These are phyloP conservation scores for Seiridium cupressi DNA, from an alignment of 2,329 filamentous ascomycete species.

Conservation along the genomic window DNA sequence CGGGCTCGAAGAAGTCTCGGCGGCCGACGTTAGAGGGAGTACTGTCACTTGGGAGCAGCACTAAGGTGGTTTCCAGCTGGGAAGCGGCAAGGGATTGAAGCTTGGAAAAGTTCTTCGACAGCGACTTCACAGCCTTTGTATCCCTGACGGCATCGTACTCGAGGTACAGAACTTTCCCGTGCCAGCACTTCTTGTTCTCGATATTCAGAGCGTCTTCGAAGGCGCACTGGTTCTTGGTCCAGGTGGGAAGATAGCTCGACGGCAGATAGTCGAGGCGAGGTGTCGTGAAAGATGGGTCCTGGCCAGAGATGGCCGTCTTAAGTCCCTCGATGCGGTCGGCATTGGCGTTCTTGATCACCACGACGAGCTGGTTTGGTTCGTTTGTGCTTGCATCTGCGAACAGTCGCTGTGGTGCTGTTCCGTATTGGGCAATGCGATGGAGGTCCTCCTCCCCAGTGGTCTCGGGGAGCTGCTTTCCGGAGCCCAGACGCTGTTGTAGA, in stretches of 20 bases:
- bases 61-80: constrained; percentile 54
- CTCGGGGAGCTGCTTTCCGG: constrained; percentile 42
- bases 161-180: constrained; percentile 27
- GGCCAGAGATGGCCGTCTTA: constrained; percentile 37
- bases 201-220: constrained; percentile 19
- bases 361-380: constrained; percentile 53
- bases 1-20: constrained; percentile 36
- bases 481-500: constrained; percentile 54
- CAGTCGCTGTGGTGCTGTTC: constrained; percentile 44
- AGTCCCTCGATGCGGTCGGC: constrained; percentile 38
- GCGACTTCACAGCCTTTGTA: constrained; percentile 37
- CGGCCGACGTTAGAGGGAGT: constrained; percentile 38
- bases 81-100: constrained; percentile 45
- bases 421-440: constrained; percentile 58
- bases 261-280: constrained; percentile 44
- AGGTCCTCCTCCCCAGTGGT: constrained; percentile 45
- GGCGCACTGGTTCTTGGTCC: constrained; percentile 36
- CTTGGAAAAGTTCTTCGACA: constrained; percentile 43
- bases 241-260: constrained; percentile 37
- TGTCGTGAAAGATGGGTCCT: constrained; percentile 47
- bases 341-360: constrained; percentile 58
- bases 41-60: constrained; percentile 49
- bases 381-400: constrained; percentile 38
- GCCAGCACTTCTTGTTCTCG: constrained; percentile 24
- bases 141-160: constrained; percentile 29